Percentiles rank a stretch among this genome's conserved stretches.
Evolutionary conservation across 768 basidiomycete genomes (phyloP).

Genomic region (Tephrocybe sp.): DNA sequence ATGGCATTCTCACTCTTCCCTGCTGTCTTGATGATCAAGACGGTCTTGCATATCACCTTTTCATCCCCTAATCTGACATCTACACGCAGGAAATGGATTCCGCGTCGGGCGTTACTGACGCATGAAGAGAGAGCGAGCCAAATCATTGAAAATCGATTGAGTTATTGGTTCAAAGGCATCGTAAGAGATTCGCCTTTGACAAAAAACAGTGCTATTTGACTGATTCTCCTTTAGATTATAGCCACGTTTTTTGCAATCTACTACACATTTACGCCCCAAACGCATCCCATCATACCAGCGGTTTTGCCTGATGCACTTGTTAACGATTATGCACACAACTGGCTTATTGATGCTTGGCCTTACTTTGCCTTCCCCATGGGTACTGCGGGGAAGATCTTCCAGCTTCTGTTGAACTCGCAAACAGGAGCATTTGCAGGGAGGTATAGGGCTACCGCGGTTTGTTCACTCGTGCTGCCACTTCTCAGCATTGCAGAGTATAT

Average conservation of each 20-base stretch:
- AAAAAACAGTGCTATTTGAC: neutral
- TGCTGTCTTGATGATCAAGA: slow-evolving; percentile 25
- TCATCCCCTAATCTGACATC: slow-evolving; percentile 13
- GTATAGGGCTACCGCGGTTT: slow-evolving; percentile 10
- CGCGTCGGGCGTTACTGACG: slow-evolving; percentile 18
- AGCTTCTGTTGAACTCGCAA: slow-evolving; percentile 22
- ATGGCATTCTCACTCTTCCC: slow-evolving; percentile 4
- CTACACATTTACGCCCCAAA: slow-evolving; percentile 9
- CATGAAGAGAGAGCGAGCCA: slow-evolving; percentile 29
- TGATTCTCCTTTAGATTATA: slow-evolving; percentile 7
- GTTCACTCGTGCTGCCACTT: neutral
- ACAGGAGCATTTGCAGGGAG: slow-evolving; percentile 22
- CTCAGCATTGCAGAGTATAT: neutral
- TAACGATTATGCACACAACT: slow-evolving; percentile 6
- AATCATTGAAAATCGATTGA: slow-evolving; percentile 18
- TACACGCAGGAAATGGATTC: slow-evolving; percentile 16
- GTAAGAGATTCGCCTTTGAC: slow-evolving; percentile 3
- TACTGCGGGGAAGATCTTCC: slow-evolving; percentile 16
- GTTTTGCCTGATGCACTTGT: slow-evolving; percentile 3
- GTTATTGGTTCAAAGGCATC: slow-evolving; percentile 7
- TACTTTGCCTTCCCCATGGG: slow-evolving; percentile 11
- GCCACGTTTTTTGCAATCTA: slow-evolving; percentile 1
- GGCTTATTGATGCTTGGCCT: slow-evolving; percentile 7
- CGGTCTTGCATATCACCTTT: slow-evolving; percentile 21
- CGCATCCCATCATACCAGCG: slow-evolving; percentile 6